A percentile compares a stretch with the other conserved stretches of the same genome.
Evolutionary conservation across 2,329 filamentous ascomycete genomes (phyloP).

Genomic region (Fusarium sororula): DNA sequence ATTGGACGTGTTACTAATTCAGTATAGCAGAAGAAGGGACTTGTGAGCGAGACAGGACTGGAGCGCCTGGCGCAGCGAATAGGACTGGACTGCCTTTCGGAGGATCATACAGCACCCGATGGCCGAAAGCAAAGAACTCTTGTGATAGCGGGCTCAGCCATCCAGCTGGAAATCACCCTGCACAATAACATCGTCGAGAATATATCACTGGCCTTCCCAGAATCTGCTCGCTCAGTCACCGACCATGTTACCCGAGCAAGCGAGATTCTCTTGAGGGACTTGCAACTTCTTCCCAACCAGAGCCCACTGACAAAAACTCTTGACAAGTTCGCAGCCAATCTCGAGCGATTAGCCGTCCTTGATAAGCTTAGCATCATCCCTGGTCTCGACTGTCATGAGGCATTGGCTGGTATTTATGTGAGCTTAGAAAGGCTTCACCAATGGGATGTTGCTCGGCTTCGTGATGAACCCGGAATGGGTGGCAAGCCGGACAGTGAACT

Average conservation of each 20-base stretch:
- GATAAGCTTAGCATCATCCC: constrained; percentile 77
- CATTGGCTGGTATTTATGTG: constrained; percentile 76
- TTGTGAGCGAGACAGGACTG: constrained; percentile 79
- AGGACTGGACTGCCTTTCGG: constrained; percentile 72
- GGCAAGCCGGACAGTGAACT: constrained; percentile 59
- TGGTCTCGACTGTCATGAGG: constrained; percentile 79
- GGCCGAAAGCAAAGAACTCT: constrained; percentile 63
- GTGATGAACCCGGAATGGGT: constrained; percentile 57
- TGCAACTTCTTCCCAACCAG: constrained; percentile 67
- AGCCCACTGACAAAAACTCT: constrained; percentile 75
- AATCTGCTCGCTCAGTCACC: constrained; percentile 65
- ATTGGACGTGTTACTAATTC: not conserved
- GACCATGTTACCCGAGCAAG: constrained; percentile 70
- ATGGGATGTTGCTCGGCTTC: constrained; percentile 71
- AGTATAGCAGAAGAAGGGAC: constrained; percentile 60
- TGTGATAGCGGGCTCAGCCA: constrained; percentile 68
- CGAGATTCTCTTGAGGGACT: constrained; percentile 71
- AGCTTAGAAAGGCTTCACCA: constrained; percentile 75
- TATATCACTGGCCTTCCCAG: constrained; percentile 70
- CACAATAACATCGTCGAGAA: constrained; percentile 69
- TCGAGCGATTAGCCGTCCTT: constrained; percentile 73
- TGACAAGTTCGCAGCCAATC: constrained; percentile 74
- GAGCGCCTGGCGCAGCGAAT: constrained; percentile 73
- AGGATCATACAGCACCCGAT: constrained; percentile 58
- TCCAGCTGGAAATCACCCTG: constrained; percentile 70